These are phyloP conservation scores for Cercospora nicotianae DNA, from an alignment of 2,329 filamentous ascomycete genomes.

Conservation along the genomic window DNA sequence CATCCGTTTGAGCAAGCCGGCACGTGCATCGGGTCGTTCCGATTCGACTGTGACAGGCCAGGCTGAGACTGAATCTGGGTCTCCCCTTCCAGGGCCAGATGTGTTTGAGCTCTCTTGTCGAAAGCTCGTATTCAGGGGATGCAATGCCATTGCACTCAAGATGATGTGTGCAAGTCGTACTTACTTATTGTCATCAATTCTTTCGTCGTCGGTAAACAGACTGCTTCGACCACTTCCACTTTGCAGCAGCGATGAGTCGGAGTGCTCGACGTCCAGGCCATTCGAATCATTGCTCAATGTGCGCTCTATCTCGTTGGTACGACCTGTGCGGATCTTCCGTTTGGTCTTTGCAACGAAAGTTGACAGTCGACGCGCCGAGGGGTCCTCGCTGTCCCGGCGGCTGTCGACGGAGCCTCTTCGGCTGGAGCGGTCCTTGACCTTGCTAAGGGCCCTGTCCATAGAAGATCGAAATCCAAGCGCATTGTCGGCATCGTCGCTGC, in stretches of 20 bases:
- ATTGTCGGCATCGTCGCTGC: slow-evolving; percentile 31
- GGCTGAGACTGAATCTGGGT: background rate
- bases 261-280: slow-evolving; percentile 27
- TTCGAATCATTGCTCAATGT: slow-evolving; percentile 41
- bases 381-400: slow-evolving; percentile 43
- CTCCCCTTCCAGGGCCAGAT: background rate
- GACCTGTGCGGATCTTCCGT: slow-evolving; percentile 29
- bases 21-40: background rate
- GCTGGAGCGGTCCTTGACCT: slow-evolving; percentile 39
- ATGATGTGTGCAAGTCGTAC: slow-evolving; percentile 21
- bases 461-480: slow-evolving; percentile 35
- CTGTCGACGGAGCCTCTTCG: slow-evolving; percentile 43
- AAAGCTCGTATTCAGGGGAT: background rate
- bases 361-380: slow-evolving; percentile 49
- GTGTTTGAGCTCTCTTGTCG: background rate
- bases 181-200: slow-evolving; percentile 46
- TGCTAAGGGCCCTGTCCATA: slow-evolving; percentile 45
- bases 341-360: slow-evolving; percentile 44
- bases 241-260: slow-evolving; percentile 40
- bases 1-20: background rate
- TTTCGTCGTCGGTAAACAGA: slow-evolving; percentile 52
- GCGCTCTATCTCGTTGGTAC: slow-evolving; percentile 19
- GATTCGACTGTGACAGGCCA: background rate
- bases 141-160: slow-evolving; percentile 1
- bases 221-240: slow-evolving; percentile 51